phyloP scores from a whole-genome alignment of 2,329 filamentous ascomycete genomes.

The Acephala macrosclerotiorum region DNA sequence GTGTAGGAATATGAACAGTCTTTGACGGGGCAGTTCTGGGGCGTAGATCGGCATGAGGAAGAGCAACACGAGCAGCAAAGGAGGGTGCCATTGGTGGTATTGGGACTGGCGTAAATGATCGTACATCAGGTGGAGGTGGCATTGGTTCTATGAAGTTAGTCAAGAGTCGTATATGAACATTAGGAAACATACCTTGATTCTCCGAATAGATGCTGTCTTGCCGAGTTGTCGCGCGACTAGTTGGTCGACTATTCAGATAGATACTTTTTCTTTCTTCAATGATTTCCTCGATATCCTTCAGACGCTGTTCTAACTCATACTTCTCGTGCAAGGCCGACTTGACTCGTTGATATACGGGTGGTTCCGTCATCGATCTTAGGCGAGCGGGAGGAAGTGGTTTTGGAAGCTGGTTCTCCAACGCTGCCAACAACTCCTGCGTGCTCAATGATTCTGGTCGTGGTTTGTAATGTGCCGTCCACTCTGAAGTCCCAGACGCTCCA shows the following conservation, averaged over 20 bases:
- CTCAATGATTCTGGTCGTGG: slow-evolving; percentile 36
- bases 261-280: slow-evolving; percentile 65
- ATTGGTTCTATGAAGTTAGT: slow-evolving; percentile 55
- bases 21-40: slow-evolving; percentile 47
- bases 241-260: slow-evolving; percentile 49
- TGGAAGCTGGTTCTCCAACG: slow-evolving; percentile 37
- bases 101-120: slow-evolving; percentile 29
- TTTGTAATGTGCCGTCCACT: slow-evolving; percentile 35
- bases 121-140: slow-evolving; percentile 54
- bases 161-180: not conserved
- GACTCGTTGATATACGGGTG: slow-evolving; percentile 42
- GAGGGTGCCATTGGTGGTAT: slow-evolving; percentile 54
- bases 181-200: slow-evolving; percentile 32
- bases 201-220: slow-evolving; percentile 39
- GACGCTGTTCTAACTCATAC: slow-evolving; percentile 63
- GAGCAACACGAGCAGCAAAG: slow-evolving; percentile 47
- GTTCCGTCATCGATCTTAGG: slow-evolving; percentile 40
- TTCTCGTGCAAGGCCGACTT: slow-evolving; percentile 44
- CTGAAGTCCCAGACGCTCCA: slow-evolving; percentile 31
- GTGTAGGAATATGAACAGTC: slow-evolving; percentile 45
- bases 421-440: slow-evolving; percentile 37
- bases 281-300: slow-evolving; percentile 66
- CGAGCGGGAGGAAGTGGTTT: slow-evolving; percentile 37
- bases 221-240: slow-evolving; percentile 38
- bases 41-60: slow-evolving; percentile 35